Base-by-base conservation (phyloP, 805 yeast genomes). In the Lachancea fermentati region DNA sequence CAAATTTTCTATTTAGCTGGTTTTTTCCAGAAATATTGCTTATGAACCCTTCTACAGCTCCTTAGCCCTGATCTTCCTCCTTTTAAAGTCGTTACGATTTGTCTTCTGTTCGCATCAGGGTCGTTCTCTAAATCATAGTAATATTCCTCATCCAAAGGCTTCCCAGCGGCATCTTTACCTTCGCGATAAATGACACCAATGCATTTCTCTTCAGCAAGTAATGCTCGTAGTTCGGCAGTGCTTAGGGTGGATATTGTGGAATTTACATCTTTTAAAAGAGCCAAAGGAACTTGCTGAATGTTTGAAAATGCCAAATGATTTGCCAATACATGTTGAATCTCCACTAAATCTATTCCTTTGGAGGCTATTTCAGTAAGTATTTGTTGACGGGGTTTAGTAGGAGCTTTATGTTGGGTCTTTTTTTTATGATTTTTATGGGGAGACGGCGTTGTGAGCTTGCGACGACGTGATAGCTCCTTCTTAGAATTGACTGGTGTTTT, bases 121-220 rank as follows among this genome's bases (percentile, higher is more conserved):
- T 93, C 98, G 34, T 79, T 73, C 50, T 88, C 97, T 3, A 88
- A 79, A 42, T 81, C 78, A 57, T 93, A 93, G 62, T 88, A 93
- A 57, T 86, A 93, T 59, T 93, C 97, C 59, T 87, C 95, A 50
- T 91, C 97, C 46, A 93, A 69, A 3, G 85, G 85, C 60, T 88
- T 87, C 8, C 97, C 98, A 2, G 96, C 94, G 2, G 97, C 97
- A 63, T 93, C 98, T 60, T 88, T 89, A 36, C 97, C 97, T 43
- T 75, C 72, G 61, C 97, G 81, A 54, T 78, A 76, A 45, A 93
- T 89, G 8, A 84, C 82, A n/a, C 97, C 97, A 43, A 91, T 73
- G 53, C 91, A 82, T 29, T 78, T 44, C 34, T 66, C 60, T 26
- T 70, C 63, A 6, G 63, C 61, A 24, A 75, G 52, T 5, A 75